phyloP scores from a whole-genome alignment of 495 filamentous ascomycete genomes.

The Tuber borchii region DNA sequence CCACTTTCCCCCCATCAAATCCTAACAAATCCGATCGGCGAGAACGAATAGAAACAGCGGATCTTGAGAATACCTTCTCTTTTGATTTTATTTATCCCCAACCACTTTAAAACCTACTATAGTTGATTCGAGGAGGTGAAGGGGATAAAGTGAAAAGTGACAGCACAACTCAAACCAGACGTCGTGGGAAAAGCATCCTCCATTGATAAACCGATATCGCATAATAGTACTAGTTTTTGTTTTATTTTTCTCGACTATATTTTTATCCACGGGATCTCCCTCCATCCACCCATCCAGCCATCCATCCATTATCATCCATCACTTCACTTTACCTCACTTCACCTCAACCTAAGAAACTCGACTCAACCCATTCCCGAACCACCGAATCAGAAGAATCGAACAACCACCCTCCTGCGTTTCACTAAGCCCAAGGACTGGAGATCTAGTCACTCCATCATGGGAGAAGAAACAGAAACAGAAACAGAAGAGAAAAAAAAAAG shows the following conservation, averaged over 20 bases:
- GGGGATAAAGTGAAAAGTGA: not conserved
- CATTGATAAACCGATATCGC: not conserved
- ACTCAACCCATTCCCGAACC: not conserved
- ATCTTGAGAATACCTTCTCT: not conserved
- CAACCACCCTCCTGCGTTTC: conserved; percentile 1
- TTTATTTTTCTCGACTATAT: not conserved
- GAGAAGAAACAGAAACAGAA: not conserved
- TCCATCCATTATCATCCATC: not conserved
- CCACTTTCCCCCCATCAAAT: conserved; percentile 23
- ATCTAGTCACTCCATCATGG: not conserved
- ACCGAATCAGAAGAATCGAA: not conserved
- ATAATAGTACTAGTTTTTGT: not conserved
- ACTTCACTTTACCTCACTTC: not conserved
- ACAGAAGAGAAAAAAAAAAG: too few species aligned
- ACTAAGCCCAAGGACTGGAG: not conserved
- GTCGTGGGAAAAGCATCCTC: not conserved
- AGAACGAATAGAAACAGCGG: conserved; percentile 12
- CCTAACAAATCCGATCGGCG: conserved; percentile 31
- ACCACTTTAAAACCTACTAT: not conserved
- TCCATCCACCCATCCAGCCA: not conserved
- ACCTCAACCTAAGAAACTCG: not conserved
- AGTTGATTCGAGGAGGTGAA: not conserved
- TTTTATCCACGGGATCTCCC: not conserved
- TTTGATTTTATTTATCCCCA: not conserved
- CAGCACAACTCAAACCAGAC: not conserved